Base-by-base conservation (phyloP, 2,329 filamentous ascomycete species). In the Neobulgaria alba region DNA sequence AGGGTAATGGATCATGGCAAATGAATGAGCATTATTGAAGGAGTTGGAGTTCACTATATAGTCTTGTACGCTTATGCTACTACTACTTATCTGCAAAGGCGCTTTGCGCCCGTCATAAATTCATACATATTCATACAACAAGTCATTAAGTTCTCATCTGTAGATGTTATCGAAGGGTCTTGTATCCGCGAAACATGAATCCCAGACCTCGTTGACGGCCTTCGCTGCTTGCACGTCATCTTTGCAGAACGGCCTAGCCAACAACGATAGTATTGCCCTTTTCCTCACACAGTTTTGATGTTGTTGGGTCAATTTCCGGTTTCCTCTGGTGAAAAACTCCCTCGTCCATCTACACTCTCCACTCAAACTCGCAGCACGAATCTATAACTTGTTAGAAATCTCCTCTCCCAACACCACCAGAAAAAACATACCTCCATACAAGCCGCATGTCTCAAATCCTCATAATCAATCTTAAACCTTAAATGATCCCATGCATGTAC, bases 131-230 rank as follows among this genome's bases (percentile, higher is more conserved):
- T 54, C 26, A 42, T 55, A 53, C 49, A 53, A 46, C 15, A 29
- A 26, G 7, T 12, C 4, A 33, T 19, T 17, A 26, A n/a, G 17
- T 29, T 3, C 23, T 42, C 48, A 90, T 61, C 86, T 80, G 63
- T 95, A 98, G 39, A 98, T 88, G 61, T 96, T 90, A 62, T 96
- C 88, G 64, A 98, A 98, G 2, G 92, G 92, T 57, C 92, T 72
- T 3, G 90, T 96, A 64, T 98, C 92, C 38, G 77, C 69, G 61
- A 94, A 98, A 63, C 92, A 98, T 55, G 88, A 95, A 53, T 95
- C 89, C 87, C 90, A 98, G n/a, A 98, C 92, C 63, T 94, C 82
- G 63, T 96, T 92, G 43, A 98, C 87, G 18, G 93, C 80, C 65
- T 84, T 86, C 38, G 78, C 75, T 3, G 92, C 92, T 52, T 96